These are phyloP conservation scores for Amanita molliuscula DNA, from an alignment of 768 basidiomycete genomes.

Conservation along the genomic window DNA sequence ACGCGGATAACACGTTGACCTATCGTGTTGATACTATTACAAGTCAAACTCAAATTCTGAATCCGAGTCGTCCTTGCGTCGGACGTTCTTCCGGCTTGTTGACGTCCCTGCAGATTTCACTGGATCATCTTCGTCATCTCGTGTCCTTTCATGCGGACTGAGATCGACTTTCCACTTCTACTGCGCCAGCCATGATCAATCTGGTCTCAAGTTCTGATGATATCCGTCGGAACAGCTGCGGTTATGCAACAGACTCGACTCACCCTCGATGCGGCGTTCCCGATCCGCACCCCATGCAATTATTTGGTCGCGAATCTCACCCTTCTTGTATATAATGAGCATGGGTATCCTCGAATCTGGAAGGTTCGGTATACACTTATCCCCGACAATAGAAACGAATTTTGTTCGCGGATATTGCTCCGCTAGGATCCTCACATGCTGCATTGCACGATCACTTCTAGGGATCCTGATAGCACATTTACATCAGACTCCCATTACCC, in stretches of 20 bases:
- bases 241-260: conserved; percentile 9
- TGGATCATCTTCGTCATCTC: conserved; percentile 32
- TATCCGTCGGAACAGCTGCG: conserved; percentile 7
- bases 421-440: conserved; percentile 65
- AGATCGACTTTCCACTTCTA: conserved; percentile 46
- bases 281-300: conserved; percentile 76
- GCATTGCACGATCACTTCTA: conserved; percentile 65
- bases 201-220: conserved; percentile 59
- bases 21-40: conserved; percentile 18
- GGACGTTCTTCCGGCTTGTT: conserved; percentile 43
- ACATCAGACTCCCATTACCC: not conserved
- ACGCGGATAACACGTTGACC: not conserved
- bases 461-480: conserved; percentile 44
- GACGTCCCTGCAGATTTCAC: conserved; percentile 23
- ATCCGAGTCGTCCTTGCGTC: conserved; percentile 30
- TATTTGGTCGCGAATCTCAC: conserved; percentile 83
- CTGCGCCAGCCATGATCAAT: conserved; percentile 51
- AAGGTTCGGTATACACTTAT: conserved; percentile 94
- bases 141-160: conserved; percentile 24
- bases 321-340: conserved; percentile 85
- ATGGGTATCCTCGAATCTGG: conserved; percentile 89
- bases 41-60: conserved; percentile 72
- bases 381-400: conserved; percentile 90
- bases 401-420: conserved; percentile 84
- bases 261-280: conserved; percentile 73